Base-by-base conservation (phyloP, 495 filamentous ascomycete species). In the Pyronema omphalodes region DNA sequence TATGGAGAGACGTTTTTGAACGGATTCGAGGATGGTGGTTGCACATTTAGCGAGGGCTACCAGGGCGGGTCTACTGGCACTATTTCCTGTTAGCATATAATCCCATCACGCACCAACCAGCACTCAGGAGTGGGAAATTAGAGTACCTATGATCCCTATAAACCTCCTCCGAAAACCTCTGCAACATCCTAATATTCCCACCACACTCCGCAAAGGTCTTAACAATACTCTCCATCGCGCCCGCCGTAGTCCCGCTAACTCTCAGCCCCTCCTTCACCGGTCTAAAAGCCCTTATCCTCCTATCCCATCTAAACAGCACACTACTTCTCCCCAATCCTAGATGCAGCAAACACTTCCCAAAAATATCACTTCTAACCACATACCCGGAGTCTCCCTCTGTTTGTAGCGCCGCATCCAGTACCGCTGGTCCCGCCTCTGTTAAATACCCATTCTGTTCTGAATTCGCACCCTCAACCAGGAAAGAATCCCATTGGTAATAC, bases 321-420 rank as follows among this genome's bases (percentile, higher is more conserved):
- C 89, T 94, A 48, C 78, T 81, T 67, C 86, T 76, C 5, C 91
- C 91, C 2, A 95, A 71, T 0, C 81, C 84, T 8, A 94, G 73
- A 48, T 77, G 75, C 37, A 85, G 66, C 15, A 94, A 67, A 18
- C 78, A 81, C 45, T 76, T 57, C 37, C 58, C 58, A 51, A 65
- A 65, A 3, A 65, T 56, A 49, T 65, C 61, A 6, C 54, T 55
- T 18, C 57, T 43, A 6, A 66, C 44, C 9, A 65, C 61, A 23
- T 51, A 46, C 3, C 62, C 58, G 45, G 48, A 41, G 0, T 64
- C 58, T 14, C 44, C 49, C 19, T 37, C 37, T 17, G 67, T 63
- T 49, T 64, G 69, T 12, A 86, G 51, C 11, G 72, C 75, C 6
- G 82, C 79, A 68, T 94, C 86, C 53, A 89, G 88, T 2, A 77